These are phyloP conservation scores for Inga leiocalycina DNA, from an alignment of 306 rosid genomes.

Conservation along the genomic window DNA sequence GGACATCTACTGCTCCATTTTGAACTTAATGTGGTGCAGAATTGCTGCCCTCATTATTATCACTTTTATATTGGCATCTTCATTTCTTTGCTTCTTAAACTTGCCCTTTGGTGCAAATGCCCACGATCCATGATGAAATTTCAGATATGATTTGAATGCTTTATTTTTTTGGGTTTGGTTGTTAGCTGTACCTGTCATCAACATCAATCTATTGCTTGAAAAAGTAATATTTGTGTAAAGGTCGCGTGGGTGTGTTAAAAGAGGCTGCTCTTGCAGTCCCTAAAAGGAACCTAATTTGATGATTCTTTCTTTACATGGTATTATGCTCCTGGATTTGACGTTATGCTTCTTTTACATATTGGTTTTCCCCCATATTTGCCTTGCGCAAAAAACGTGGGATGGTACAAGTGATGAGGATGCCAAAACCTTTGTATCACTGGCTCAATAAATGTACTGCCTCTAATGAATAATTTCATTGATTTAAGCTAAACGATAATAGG, in stretches of 20 bases:
- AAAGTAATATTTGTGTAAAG: slow-evolving; percentile 5
- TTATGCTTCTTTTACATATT: neutral
- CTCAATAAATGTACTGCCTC: neutral
- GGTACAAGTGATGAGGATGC: neutral
- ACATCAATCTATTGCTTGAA: neutral
- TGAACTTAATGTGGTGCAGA: slow-evolving; percentile 1
- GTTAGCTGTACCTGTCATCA: neutral
- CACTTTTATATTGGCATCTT: neutral
- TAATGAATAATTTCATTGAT: neutral
- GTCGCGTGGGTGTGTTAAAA: slow-evolving; percentile 17
- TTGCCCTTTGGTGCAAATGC: slow-evolving; percentile 29
- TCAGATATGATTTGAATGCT: neutral
- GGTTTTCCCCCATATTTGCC: neutral
- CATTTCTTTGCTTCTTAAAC: neutral
- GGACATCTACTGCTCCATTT: slow-evolving; percentile 89
- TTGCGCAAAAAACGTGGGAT: neutral
- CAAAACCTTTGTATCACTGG: neutral
- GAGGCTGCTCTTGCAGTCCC: slow-evolving; percentile 38
- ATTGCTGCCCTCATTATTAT: too few relatives aligned
- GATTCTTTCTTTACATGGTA: slow-evolving; percentile 19
- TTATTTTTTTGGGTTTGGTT: neutral
- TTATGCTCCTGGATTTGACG: slow-evolving; percentile 12
- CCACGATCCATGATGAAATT: slow-evolving; percentile 29
- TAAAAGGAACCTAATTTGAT: slow-evolving; percentile 28
- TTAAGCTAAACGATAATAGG: neutral